Evolutionary conservation across 2,329 filamentous ascomycete species (phyloP), one percentile per base, ranked within the genome.

Genomic region (Nannizziopsis arthrosporioides): DNA sequence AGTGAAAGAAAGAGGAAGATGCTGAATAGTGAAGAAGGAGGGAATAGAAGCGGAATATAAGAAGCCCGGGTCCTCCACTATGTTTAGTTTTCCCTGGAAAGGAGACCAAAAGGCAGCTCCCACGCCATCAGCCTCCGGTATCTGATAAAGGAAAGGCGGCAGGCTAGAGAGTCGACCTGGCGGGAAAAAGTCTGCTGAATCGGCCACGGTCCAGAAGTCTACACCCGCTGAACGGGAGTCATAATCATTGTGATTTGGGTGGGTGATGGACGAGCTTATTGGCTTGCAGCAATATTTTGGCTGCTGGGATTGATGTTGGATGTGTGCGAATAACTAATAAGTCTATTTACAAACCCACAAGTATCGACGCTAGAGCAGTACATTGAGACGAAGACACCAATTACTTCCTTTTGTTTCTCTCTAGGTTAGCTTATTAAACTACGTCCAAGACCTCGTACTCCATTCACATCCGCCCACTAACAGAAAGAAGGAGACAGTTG

Each of bases 61-160:
- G 22, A 27, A 27, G 22, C 22, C 22, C 22, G 7, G 22, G 22
- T 27, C 22, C 22, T 27, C 4, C 7, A 27, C 7, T 27, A 27
- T 27, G 22, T 27, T 27, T 27, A 27, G 3, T 27, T 27, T 27
- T 27, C 22, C 22, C 22, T 4, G 22, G 7, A 3, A 27, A 7
- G 7, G 22, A 27, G 22, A 27, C 22, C 4, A 7, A 30, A 34
- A 45, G 35, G 19, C 18, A 38, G 43, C n/a, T 14, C 15, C 38
- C 38, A 36, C 42, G 22, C 34, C 44, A 15, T 46, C 44, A 46
- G 44, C 44, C 44, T 46, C 44, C 36, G 36, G 44, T 32, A 46
- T 40, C 36, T 46, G 44, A 46, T 37, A 46, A 46, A 46, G 44
- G 36, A 34, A 40, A 30, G 44, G 44, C 32, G 35, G 11, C 32